phyloP scores from a whole-genome alignment of 192 early-diverging fungal species.

The Coemansia sp. region DNA sequence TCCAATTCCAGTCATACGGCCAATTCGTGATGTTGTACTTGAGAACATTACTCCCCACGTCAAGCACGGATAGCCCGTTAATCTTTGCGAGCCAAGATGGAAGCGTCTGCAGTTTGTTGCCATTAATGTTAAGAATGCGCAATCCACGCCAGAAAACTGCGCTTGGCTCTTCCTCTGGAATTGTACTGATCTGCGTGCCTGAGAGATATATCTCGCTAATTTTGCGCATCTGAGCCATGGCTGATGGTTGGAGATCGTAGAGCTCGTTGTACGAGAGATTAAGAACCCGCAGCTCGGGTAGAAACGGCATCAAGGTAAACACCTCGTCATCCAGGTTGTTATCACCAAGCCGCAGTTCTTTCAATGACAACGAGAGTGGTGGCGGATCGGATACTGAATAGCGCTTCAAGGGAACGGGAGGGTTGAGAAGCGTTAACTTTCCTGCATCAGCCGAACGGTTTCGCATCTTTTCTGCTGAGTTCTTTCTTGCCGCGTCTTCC shows the following conservation, averaged over 20 bases:
- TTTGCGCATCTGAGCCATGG: slow-evolving; percentile 68
- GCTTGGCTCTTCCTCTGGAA: slow-evolving; percentile 83
- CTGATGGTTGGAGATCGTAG: slow-evolving; percentile 77
- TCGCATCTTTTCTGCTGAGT: slow-evolving; percentile 24
- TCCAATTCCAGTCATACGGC: slow-evolving; percentile 98
- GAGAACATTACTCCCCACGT: slow-evolving; percentile 84
- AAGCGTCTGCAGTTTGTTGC: slow-evolving; percentile 85
- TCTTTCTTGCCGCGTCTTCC: neutral
- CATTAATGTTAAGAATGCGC: slow-evolving; percentile 81
- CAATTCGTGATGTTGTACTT: slow-evolving; percentile 95
- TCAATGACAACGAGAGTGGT: slow-evolving; percentile 59
- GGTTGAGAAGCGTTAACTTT: slow-evolving; percentile 16
- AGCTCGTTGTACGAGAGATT: slow-evolving; percentile 82
- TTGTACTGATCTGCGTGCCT: slow-evolving; percentile 78
- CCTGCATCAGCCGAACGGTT: slow-evolving; percentile 48
- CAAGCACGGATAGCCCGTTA: slow-evolving; percentile 71
- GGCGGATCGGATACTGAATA: slow-evolving; percentile 58
- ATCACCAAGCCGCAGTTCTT: slow-evolving; percentile 73
- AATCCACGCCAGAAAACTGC: slow-evolving; percentile 67
- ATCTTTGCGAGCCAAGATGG: slow-evolving; percentile 93
- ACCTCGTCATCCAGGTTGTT: slow-evolving; percentile 83
- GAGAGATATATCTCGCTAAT: slow-evolving; percentile 78
- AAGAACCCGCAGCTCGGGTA: slow-evolving; percentile 74
- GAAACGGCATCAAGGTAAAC: slow-evolving; percentile 69
- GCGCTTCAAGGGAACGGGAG: slow-evolving; percentile 33